A percentile compares a stretch with the other conserved stretches of the same genome.
phyloP scores from a whole-genome alignment of 169 alveolate species.

The Babesia ovis region DNA sequence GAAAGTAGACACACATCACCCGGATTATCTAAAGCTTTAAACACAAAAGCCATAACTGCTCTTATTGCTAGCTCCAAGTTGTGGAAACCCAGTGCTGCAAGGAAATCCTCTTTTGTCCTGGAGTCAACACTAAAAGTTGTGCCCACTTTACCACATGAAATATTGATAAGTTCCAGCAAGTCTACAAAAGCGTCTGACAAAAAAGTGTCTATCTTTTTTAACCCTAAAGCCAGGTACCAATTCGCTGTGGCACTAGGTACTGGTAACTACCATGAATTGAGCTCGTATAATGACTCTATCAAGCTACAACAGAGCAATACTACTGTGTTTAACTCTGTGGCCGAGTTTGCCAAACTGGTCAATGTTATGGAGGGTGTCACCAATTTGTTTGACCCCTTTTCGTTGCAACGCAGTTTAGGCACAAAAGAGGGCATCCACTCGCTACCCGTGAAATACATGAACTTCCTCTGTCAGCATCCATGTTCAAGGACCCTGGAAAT shows the following conservation, averaged over 20 bases:
- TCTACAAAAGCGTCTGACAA: not conserved
- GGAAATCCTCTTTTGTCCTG: not conserved
- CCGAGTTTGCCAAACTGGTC: slow-evolving; percentile 16
- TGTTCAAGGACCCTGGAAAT: slow-evolving; percentile 40
- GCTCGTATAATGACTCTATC: slow-evolving; percentile 27
- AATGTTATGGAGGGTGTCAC: slow-evolving; percentile 23
- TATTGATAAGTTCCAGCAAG: slow-evolving; percentile 1
- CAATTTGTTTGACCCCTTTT: slow-evolving; percentile 16
- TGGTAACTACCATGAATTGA: slow-evolving; percentile 32
- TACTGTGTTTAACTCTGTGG: not conserved
- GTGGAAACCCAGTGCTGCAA: slow-evolving; percentile 29
- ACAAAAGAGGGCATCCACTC: not conserved
- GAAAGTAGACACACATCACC: slow-evolving; percentile 9
- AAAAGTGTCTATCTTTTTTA: slow-evolving; percentile 31
- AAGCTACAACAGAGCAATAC: slow-evolving; percentile 37
- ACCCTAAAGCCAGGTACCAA: slow-evolving; percentile 32
- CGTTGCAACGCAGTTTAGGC: not conserved
- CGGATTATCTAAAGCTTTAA: not conserved
- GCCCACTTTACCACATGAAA: slow-evolving; percentile 32
- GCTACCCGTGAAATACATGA: slow-evolving; percentile 21
- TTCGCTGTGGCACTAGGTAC: slow-evolving; percentile 41
- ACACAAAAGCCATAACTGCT: slow-evolving; percentile 21
- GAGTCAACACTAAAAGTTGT: not conserved
- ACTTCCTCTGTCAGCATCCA: slow-evolving; percentile 12
- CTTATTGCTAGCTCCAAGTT: slow-evolving; percentile 6